Percentiles rank a stretch among this genome's conserved stretches.
Evolutionary conservation across 129 eudicot species (phyloP).

Genomic region (Centella asiatica): DNA sequence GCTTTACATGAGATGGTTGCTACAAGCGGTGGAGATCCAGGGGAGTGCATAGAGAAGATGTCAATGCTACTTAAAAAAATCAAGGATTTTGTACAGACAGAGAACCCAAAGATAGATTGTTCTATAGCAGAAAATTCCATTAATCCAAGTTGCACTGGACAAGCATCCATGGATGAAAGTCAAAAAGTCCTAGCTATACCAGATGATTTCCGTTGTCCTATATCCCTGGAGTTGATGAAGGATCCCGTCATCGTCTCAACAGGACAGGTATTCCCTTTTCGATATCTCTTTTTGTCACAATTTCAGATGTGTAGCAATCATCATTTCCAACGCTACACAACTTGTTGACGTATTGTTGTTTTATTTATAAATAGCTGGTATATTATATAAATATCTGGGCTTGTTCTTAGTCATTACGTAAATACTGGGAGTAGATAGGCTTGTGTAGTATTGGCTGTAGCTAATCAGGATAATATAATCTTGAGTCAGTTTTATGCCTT

Average conservation of each 20-base stretch:
- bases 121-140: constrained; percentile 33
- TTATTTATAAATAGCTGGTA: not conserved
- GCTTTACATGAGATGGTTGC: constrained; percentile 92
- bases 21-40: constrained; percentile 65
- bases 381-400: not conserved
- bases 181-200: constrained; percentile 47
- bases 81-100: constrained; percentile 74
- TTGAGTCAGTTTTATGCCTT: not conserved
- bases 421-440: not conserved
- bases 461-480: no score
- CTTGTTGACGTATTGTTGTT: not conserved
- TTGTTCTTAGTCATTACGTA: not conserved
- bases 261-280: constrained; percentile 56
- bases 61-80: constrained; percentile 60
- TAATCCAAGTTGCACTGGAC: constrained; percentile 42
- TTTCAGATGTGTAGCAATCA: not conserved
- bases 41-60: constrained; percentile 79
- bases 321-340: not conserved
- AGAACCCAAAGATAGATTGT: constrained; percentile 46
- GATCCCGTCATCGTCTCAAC: constrained; percentile 97
- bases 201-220: constrained; percentile 90
- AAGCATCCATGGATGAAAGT: constrained; percentile 29
- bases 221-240: constrained; percentile 82
- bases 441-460: no score
- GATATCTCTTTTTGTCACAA: not conserved